Conservation (phyloP, 306 rosid genomes). For the Gleditsia sinensis region DNA sequence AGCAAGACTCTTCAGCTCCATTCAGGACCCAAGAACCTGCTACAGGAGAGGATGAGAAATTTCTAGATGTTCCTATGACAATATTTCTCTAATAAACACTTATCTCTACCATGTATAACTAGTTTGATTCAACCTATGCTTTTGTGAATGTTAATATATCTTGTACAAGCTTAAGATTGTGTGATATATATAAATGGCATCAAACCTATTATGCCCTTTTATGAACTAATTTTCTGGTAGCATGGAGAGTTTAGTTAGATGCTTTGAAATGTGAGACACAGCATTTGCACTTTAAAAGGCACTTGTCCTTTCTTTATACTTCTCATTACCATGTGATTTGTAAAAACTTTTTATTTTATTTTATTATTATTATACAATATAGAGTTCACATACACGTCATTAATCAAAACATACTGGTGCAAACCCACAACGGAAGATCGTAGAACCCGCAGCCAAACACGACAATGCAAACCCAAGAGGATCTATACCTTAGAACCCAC, state of each 20-base stretch:
- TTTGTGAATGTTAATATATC: constrained; percentile 17
- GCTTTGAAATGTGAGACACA: neutral
- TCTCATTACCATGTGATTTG: neutral
- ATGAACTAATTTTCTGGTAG: neutral
- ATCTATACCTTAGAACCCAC: no score
- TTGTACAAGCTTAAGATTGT: neutral
- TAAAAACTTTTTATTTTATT: no score
- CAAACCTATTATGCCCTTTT: neutral
- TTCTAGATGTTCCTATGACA: neutral
- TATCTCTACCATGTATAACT: constrained; percentile 29
- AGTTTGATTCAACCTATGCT: constrained; percentile 17
- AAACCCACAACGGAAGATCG: no score
- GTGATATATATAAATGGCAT: neutral
- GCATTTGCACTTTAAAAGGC: neutral
- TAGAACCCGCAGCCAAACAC: no score
- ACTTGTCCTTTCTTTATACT: neutral
- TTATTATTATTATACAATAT: no score
- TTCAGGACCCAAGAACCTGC: constrained; percentile 49
- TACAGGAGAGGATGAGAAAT: constrained; percentile 21
- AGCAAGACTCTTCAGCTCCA: constrained; percentile 69
- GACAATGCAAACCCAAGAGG: no score
- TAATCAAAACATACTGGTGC: no score
- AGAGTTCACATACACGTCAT: no score
- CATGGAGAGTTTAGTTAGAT: neutral
- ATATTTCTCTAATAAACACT: constrained; percentile 1